Conservation (phyloP, 768 basidiomycete genomes). For the Auriscalpium orientale region DNA sequence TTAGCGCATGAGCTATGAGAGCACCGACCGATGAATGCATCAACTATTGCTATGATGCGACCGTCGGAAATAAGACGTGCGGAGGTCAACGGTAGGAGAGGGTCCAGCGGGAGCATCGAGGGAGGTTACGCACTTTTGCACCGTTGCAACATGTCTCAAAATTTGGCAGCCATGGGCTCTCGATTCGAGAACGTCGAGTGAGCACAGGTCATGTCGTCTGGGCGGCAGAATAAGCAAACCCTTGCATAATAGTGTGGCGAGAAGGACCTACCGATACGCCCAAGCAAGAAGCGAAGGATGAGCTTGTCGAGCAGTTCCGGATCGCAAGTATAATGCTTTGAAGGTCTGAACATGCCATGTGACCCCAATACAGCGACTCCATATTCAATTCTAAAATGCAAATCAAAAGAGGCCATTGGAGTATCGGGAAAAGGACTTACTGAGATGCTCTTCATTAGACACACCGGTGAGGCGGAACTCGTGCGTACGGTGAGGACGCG, state of each 20-base stretch:
- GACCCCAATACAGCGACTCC: background rate
- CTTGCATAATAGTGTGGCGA: background rate
- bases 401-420: too few relatives aligned
- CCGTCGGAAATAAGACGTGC: too few relatives aligned
- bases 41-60: too few relatives aligned
- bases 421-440: background rate
- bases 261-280: background rate
- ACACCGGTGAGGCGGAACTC: too few relatives aligned
- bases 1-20: too few relatives aligned
- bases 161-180: background rate
- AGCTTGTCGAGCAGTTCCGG: background rate
- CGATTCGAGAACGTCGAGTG: background rate
- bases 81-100: too few relatives aligned
- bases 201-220: background rate
- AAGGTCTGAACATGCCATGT: slow-evolving; percentile 1
- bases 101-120: too few relatives aligned
- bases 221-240: background rate
- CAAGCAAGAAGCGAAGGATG: background rate
- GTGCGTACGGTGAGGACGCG: too few relatives aligned
- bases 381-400: background rate
- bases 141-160: background rate
- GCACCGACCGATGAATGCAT: too few relatives aligned
- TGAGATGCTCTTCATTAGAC: background rate
- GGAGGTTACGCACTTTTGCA: background rate
- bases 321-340: background rate